These are phyloP conservation scores for Podospora pseudopauciseta DNA, from an alignment of 495 filamentous ascomycete species.

Conservation along the genomic window DNA sequence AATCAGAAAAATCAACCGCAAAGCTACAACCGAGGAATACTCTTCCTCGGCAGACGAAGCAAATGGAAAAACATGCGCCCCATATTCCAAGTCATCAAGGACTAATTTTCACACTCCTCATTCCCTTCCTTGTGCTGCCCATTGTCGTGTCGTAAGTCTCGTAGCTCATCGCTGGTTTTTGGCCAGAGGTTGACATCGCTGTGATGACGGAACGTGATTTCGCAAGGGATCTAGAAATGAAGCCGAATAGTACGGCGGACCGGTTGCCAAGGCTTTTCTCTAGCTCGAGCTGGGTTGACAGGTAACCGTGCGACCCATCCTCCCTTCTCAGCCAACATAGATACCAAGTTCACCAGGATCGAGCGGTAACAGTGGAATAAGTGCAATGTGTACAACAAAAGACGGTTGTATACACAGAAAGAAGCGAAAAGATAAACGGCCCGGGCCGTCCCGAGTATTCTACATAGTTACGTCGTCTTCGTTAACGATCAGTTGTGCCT, in stretches of 20 bases:
- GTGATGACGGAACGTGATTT: neutral
- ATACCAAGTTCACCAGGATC: neutral
- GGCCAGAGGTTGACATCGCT: neutral
- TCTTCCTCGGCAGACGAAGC: neutral
- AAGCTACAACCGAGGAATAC: neutral
- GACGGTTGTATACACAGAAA: neutral
- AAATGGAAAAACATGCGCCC: neutral
- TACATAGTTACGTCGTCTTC: neutral
- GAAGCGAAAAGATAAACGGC: slow-evolving; percentile 2
- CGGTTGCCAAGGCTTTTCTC: too few species aligned
- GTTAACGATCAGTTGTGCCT: neutral
- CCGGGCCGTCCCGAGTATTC: neutral
- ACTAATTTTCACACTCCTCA: neutral
- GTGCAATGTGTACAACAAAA: slow-evolving; percentile 1
- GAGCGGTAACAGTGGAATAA: neutral
- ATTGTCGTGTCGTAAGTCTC: neutral
- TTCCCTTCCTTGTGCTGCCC: neutral
- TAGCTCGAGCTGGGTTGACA: neutral
- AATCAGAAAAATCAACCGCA: neutral
- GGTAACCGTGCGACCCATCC: neutral
- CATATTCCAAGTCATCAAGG: neutral
- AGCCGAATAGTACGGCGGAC: neutral
- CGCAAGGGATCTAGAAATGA: too few species aligned
- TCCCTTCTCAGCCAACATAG: neutral
- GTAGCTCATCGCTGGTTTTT: neutral